Base-by-base conservation (phyloP, 140 eudicot genomes). In the Senecio squalidus region DNA sequence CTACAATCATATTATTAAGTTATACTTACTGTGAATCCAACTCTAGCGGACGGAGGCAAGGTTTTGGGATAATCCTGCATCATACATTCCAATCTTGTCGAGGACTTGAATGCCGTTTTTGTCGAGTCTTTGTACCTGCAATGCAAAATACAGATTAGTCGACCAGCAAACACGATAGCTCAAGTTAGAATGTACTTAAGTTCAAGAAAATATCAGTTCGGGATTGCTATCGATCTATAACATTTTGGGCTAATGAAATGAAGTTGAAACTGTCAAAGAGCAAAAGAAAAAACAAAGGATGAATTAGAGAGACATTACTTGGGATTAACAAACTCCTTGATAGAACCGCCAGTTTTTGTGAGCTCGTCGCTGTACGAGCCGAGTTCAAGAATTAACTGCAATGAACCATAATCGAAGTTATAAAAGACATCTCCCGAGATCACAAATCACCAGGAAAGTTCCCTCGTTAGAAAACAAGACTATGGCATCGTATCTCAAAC, bases 61-160 rank as follows among this genome's bases (percentile, higher is more conserved):
- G 96, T 83, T 77, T 86, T 87, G 5, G 96, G 98, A 75, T 91
- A 91, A 69, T 86, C 98, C 74, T 91, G 98, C 96, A 91, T 91
- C 96, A 91, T 91, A 51, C 98, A 91, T 70, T 91, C 96, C 55
- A 90, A 76, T 39, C 98, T 88, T 47, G 94, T 86, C 18, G 98
- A 86, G 60, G 98, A 91, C 82, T 91, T 86, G 25, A 86, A 91
- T 17, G 76, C 74, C 36, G 81, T 81, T 70, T 87, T 91, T 4
- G 92, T 82, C 29, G 82, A 72, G 55, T 79, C 76, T 68, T 64
- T 80, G 75, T 62, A 74, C 72, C 74, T 78, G 58, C 48, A 44
- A 62, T 24, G 60, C 63, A 58, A 60, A 24, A 26, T 49, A 23
- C 10, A 50, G 18, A 11, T 50, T 24, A 50, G 18, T 14, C 56